A percentile compares a stretch with the other conserved stretches of the same genome.
These are phyloP conservation scores for Anthostomella pinea DNA, from an alignment of 2,329 filamentous ascomycete genomes.

Conservation along the genomic window DNA sequence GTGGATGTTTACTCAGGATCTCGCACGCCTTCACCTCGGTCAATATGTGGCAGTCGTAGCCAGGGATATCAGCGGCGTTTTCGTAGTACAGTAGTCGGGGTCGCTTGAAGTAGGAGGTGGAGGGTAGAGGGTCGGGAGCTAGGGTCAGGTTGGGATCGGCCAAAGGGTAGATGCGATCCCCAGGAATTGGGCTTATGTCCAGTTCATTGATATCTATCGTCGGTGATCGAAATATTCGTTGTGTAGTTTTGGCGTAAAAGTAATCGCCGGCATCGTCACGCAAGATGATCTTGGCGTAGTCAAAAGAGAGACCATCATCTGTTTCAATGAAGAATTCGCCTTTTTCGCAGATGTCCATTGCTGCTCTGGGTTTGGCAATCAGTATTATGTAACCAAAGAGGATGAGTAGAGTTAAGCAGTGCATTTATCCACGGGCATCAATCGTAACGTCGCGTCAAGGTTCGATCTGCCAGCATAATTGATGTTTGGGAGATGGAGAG, in stretches of 20 bases:
- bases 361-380: too few relatives aligned
- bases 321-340: constrained; percentile 3
- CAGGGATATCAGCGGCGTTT: not conserved
- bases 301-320: constrained; percentile 2
- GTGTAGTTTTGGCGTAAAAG: too few relatives aligned
- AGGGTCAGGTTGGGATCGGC: constrained; percentile 1
- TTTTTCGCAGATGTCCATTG: constrained; percentile 33
- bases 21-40: constrained; percentile 7
- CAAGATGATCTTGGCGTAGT: constrained; percentile 1
- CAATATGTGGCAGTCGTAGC: constrained; percentile 1
- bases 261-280: too few relatives aligned
- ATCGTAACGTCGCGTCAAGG: too few relatives aligned
- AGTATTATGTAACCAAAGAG: too few relatives aligned
- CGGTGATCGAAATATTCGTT: too few relatives aligned
- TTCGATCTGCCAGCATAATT: too few relatives aligned
- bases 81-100: constrained; percentile 1
- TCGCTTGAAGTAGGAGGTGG: constrained; percentile 3
- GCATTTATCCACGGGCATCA: too few relatives aligned
- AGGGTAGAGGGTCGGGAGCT: constrained; percentile 4
- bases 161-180: constrained; percentile 1
- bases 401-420: too few relatives aligned
- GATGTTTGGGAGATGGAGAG: too few relatives aligned
- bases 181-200: not conserved
- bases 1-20: constrained; percentile 8
- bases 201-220: not conserved